phyloP scores from a whole-genome alignment of 2,329 filamentous ascomycete genomes.

The Penicillium sp. region DNA sequence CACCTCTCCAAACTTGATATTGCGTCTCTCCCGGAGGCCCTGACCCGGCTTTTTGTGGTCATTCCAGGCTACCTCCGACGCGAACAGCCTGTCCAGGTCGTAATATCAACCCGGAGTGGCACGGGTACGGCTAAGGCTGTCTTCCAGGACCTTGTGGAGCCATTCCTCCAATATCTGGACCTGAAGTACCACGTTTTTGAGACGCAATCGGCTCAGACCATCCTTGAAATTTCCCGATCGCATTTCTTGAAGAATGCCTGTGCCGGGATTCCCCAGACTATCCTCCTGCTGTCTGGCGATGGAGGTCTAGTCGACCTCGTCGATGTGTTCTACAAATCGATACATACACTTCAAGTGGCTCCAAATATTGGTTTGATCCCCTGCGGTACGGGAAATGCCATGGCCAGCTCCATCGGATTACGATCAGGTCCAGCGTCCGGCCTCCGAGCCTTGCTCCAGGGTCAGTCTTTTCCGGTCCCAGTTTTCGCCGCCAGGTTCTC shows the following conservation, averaged over 20 bases:
- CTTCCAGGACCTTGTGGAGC: slow-evolving; percentile 58
- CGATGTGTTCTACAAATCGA: slow-evolving; percentile 58
- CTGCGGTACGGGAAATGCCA: slow-evolving; percentile 53
- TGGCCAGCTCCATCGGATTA: slow-evolving; percentile 43
- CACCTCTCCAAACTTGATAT: slow-evolving; percentile 22
- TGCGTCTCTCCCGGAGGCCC: slow-evolving; percentile 13
- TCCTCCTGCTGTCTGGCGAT: slow-evolving; percentile 84
- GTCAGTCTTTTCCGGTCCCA: slow-evolving; percentile 58
- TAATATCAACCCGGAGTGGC: slow-evolving; percentile 70
- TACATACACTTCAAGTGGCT: slow-evolving; percentile 40
- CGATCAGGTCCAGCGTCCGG: slow-evolving; percentile 39
- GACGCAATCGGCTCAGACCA: slow-evolving; percentile 64
- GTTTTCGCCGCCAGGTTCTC: slow-evolving; percentile 65
- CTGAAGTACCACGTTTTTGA: slow-evolving; percentile 59
- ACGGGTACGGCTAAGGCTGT: slow-evolving; percentile 58
- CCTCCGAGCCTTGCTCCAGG: slow-evolving; percentile 62
- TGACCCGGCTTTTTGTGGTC: slow-evolving; percentile 18
- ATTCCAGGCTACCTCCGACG: slow-evolving; percentile 26
- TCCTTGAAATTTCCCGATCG: slow-evolving; percentile 62
- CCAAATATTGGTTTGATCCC: slow-evolving; percentile 60
- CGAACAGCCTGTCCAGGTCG: slow-evolving; percentile 51
- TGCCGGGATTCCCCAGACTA: slow-evolving; percentile 54
- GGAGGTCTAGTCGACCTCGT: slow-evolving; percentile 82
- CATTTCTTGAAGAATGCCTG: slow-evolving; percentile 54
- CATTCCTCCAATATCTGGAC: slow-evolving; percentile 54